Evolutionary conservation across 192 early-diverging fungal genomes (phyloP), one percentile per base, ranked within the genome.

Genomic region (Dispira parvispora): DNA sequence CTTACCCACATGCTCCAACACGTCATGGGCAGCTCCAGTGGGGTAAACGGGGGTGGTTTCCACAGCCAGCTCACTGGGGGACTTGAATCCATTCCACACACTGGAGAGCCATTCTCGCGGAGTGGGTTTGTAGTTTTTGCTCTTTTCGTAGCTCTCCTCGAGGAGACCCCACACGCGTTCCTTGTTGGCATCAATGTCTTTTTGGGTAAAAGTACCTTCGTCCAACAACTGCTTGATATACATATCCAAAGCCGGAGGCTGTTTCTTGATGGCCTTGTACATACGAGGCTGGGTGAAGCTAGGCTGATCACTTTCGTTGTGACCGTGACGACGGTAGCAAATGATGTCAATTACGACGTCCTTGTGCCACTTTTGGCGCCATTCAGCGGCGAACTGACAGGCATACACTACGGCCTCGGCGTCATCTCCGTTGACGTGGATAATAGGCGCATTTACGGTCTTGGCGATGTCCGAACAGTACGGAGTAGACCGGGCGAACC

Each of bases 281-380:
- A 98, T 96, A 69, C 85, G 82, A 47, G 96, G 96, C 73, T 98
- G 96, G 32, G 96, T 98, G 80, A 98, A 98, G 70, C 81, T 84
- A 53, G 96, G 96, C 75, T 98, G 93, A 79, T 98, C 96, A 45
- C 90, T 92, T 77, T 98, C 96, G 78, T 98, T 98, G 85, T 98
- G 96, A 55, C 96, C 96, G 62, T 98, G 86, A 69, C 87, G 88
- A 63, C 96, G 86, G 83, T 98, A 98, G 69, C 96, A 91, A 32
- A 98, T 90, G 68, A 98, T 82, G 63, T 98, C 94, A 63, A 98
- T 75, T 16, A 98, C 92, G 64, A 95, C 88, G 80, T 95, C 92
- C 69, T 89, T 91, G 74, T 93, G 90, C 86, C 90, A 98, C 62
- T 75, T 89, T 56, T 89, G 84, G 63, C 96, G 83, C 93, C 92